phyloP scores from a whole-genome alignment of 306 rosid species.

The Nissolia schottii region DNA sequence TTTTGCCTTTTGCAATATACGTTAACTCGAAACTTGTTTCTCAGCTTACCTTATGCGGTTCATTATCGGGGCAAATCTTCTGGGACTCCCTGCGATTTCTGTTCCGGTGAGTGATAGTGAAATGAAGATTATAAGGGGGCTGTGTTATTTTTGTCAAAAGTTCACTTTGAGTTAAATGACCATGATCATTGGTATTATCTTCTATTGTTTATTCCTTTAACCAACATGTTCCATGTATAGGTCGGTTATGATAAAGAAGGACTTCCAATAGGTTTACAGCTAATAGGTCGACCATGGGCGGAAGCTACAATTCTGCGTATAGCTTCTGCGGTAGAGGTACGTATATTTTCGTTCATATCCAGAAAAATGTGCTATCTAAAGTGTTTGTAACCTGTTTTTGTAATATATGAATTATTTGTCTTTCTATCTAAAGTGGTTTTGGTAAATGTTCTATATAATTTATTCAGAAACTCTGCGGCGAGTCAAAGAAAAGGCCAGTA shows the following conservation, averaged over 20 bases:
- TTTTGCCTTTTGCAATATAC: conserved; percentile 9
- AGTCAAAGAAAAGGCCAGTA: conserved; percentile 54
- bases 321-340: conserved; percentile 84
- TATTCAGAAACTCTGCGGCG: conserved; percentile 55
- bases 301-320: conserved; percentile 87
- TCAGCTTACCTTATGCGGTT: conserved; percentile 86
- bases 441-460: conserved; percentile 12
- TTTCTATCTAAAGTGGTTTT: not conserved
- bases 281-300: conserved; percentile 93
- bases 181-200: not conserved
- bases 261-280: conserved; percentile 91
- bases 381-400: not conserved
- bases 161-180: not conserved
- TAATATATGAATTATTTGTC: not conserved
- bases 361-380: not conserved
- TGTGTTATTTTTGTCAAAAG: not conserved
- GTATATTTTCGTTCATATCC: not conserved
- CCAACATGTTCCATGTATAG: conserved; percentile 19
- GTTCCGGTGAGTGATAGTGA: conserved; percentile 68
- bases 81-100: conserved; percentile 92
- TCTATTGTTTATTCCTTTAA: not conserved
- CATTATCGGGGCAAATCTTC: conserved; percentile 61
- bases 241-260: conserved; percentile 67
- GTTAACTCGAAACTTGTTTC: conserved; percentile 9
- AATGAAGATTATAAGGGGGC: not conserved